Evolutionary conservation across 768 basidiomycete species (phyloP), one percentile per base, ranked within the genome.

Genomic region (Rhizopogon sp.): DNA sequence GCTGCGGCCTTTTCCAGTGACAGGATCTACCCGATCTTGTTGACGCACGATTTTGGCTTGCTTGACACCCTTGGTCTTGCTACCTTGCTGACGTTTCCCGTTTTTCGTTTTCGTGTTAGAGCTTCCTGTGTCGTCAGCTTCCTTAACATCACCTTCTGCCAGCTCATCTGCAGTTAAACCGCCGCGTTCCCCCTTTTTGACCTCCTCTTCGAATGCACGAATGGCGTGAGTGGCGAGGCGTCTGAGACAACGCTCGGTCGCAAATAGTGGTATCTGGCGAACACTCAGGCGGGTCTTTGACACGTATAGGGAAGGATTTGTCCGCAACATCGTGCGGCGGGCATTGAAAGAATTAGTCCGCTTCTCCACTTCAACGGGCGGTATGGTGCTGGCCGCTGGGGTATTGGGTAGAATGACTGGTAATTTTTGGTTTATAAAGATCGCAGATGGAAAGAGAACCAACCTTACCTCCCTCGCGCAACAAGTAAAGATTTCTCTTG

Each of bases 11-110:
- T 91, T 88, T 3, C 90, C 90, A 0, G 90, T 93, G 40, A 95
- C 68, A 3, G 89, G 77, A 65, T 98, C 96, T 53, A 95, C 79
- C n/a, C 92, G 86, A 59, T 97, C 95, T 11, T 78, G 75, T 68
- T 93, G 89, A 10, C 96, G 85, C 13, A 97, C 86, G 57, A 99
- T 88, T 75, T 99, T 99, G 16, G 88, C 78, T 70, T 99, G 97
- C 62, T 88, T 86, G 43, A 98, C 90, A 8, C 77, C 71, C 50
- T 70, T 73, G 6, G 28, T 41, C 16, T 60, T 64, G 46, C 13
- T 47, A 39, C 64, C 65, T 41, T 66, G 68, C 58, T 66, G 71
- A 37, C 57, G 61, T 55, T 53, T 59, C 54, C 45, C 45, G 58
- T 58, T 10, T 31, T 60, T 60, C 56, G 56, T 39, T 53, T 59